phyloP scores from a whole-genome alignment of 331 rosid genomes.

The Rhamnella rubrinervis region DNA sequence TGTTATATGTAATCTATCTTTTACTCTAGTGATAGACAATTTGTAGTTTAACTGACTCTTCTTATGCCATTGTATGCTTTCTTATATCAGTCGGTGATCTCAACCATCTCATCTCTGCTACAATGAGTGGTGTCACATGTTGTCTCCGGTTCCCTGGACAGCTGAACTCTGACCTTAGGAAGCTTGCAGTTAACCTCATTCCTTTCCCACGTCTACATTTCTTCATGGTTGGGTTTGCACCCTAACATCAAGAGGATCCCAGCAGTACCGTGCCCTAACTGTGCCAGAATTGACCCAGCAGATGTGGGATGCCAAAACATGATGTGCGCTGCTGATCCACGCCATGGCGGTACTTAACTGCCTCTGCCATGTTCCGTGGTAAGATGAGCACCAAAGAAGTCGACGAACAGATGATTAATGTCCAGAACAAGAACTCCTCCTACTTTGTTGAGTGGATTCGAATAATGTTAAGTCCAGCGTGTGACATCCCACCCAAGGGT shows the following conservation, averaged over 20 bases:
- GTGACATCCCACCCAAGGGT: conserved; percentile 81
- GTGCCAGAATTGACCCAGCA: conserved; percentile 82
- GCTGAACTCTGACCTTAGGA: conserved; percentile 78
- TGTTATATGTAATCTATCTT: background rate
- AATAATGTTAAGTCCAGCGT: conserved; percentile 81
- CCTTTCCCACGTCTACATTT: conserved; percentile 85
- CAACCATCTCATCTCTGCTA: conserved; percentile 76
- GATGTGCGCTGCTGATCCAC: conserved; percentile 92
- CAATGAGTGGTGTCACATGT: conserved; percentile 85
- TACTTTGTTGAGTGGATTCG: conserved; percentile 82
- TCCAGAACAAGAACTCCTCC: conserved; percentile 81
- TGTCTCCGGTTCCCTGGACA: conserved; percentile 85
- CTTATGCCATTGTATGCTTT: background rate
- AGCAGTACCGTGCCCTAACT: conserved; percentile 67
- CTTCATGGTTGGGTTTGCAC: conserved; percentile 92
- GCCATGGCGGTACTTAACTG: conserved; percentile 77
- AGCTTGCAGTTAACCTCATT: conserved; percentile 78
- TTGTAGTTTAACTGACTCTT: background rate
- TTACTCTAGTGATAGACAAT: background rate
- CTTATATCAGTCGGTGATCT: conserved; percentile 67
- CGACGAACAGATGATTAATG: conserved; percentile 77
- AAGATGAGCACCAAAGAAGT: conserved; percentile 90
- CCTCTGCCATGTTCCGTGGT: conserved; percentile 83
- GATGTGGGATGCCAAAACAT: conserved; percentile 93
- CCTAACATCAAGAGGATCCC: conserved; percentile 84